phyloP scores from a whole-genome alignment of 495 filamentous ascomycete genomes.

The Penicillium antarcticum region DNA sequence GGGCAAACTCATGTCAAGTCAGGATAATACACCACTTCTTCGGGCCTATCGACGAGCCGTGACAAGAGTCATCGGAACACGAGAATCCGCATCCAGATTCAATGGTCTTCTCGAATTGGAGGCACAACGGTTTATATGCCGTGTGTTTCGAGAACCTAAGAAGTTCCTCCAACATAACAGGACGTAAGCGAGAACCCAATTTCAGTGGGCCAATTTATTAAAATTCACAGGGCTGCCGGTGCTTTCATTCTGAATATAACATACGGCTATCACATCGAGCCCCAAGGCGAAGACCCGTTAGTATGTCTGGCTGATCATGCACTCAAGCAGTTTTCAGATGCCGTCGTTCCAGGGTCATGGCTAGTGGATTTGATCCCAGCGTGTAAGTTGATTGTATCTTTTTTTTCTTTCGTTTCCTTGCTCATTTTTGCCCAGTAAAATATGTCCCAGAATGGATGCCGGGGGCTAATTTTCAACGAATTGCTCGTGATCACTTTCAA shows the following conservation, averaged over 20 bases:
- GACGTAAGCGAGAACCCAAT: constrained; percentile 17
- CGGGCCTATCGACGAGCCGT: constrained; percentile 33
- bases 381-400: constrained; percentile 8
- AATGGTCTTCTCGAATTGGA: constrained; percentile 30
- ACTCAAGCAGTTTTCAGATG: constrained; percentile 37
- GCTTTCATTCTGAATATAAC: constrained; percentile 44
- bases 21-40: constrained; percentile 27
- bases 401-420: not conserved
- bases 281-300: constrained; percentile 37
- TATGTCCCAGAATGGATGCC: constrained; percentile 44
- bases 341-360: constrained; percentile 40
- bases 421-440: constrained; percentile 12
- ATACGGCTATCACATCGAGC: constrained; percentile 49
- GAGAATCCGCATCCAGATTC: constrained; percentile 21
- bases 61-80: constrained; percentile 26
- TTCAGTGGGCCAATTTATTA: too few species aligned
- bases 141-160: constrained; percentile 28
- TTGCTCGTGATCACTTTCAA: constrained; percentile 26
- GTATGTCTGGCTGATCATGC: constrained; percentile 34
- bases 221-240: constrained; percentile 30
- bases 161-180: constrained; percentile 29
- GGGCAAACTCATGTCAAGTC: constrained; percentile 22
- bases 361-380: constrained; percentile 44
- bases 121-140: constrained; percentile 30
- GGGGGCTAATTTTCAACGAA: constrained; percentile 39